Conservation (phyloP, 352 stramenopile genomes). For the Thraustochytrium striatum region DNA sequence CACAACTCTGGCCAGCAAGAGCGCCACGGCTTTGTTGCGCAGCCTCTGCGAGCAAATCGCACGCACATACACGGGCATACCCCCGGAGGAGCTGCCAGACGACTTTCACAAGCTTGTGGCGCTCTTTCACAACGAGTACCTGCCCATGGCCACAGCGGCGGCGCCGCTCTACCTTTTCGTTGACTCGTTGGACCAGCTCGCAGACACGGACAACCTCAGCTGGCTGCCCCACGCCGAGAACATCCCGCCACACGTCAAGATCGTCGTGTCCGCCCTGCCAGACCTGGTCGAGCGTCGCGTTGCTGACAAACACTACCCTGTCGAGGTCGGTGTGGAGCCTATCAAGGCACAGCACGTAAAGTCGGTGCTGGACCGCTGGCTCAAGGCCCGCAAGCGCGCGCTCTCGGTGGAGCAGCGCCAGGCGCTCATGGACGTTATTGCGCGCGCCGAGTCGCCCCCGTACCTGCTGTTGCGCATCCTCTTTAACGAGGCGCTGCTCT, state of each 20-base stretch:
- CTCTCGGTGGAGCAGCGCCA: not conserved
- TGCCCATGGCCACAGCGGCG: not conserved
- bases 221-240: slow-evolving; percentile 1
- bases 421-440: not conserved
- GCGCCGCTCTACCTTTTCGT: slow-evolving; percentile 2
- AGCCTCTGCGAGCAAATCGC: slow-evolving; percentile 18
- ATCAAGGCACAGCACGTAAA: not conserved
- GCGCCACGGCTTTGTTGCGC: not conserved
- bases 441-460: not conserved
- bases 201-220: not conserved
- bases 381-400: not conserved
- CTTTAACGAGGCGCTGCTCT: slow-evolving; percentile 23
- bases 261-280: slow-evolving; percentile 1
- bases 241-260: not conserved
- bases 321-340: too few species aligned
- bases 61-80: not conserved
- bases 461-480: slow-evolving; percentile 37
- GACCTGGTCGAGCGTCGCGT: not conserved
- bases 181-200: slow-evolving; percentile 39
- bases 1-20: not conserved
- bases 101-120: slow-evolving; percentile 2
- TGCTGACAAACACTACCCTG: not conserved
- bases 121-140: not conserved
- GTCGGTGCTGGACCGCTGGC: slow-evolving; percentile 12
- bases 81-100: not conserved